Evolutionary conservation across 257 asterid species (phyloP).

Genomic region (Solanum pinnatisectum): DNA sequence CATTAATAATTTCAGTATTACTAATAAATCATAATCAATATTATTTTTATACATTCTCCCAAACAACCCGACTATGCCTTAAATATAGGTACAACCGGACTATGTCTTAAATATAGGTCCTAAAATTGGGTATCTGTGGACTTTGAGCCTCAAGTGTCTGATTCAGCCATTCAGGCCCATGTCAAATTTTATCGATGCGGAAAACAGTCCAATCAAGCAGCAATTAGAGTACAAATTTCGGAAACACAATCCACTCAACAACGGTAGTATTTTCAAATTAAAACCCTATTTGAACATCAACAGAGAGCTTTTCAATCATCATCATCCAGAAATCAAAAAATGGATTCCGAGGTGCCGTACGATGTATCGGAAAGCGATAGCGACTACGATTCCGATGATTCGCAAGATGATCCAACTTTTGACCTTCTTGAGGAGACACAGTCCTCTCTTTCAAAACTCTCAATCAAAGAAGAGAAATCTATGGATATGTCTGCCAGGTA

Average conservation of each 20-base stretch:
- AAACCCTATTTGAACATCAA: neutral
- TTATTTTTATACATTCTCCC: too few relatives aligned
- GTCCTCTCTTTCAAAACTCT: constrained; percentile 39
- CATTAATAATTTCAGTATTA: too few relatives aligned
- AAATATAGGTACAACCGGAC: neutral
- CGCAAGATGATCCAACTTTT: constrained; percentile 45
- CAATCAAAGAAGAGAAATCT: constrained; percentile 24
- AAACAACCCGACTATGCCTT: too few relatives aligned
- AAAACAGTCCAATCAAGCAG: neutral
- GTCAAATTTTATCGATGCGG: neutral
- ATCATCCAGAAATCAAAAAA: constrained; percentile 13
- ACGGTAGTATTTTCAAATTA: constrained; percentile 7
- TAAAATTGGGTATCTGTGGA: neutral
- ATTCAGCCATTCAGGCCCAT: neutral
- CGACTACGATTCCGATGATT: constrained; percentile 37
- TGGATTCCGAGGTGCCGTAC: neutral
- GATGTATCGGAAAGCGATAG: constrained; percentile 15
- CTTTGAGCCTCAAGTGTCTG: neutral
- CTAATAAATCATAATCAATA: too few relatives aligned
- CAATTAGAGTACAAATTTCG: neutral
- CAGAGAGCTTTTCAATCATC: neutral
- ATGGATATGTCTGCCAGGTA: constrained; percentile 13
- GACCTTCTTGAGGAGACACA: constrained; percentile 37
- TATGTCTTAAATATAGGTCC: neutral
- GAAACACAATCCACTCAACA: neutral